Evolutionary conservation across 257 asterid species (phyloP), one percentile per base, ranked within the genome.

Genomic region (Nicotiana attenuata): DNA sequence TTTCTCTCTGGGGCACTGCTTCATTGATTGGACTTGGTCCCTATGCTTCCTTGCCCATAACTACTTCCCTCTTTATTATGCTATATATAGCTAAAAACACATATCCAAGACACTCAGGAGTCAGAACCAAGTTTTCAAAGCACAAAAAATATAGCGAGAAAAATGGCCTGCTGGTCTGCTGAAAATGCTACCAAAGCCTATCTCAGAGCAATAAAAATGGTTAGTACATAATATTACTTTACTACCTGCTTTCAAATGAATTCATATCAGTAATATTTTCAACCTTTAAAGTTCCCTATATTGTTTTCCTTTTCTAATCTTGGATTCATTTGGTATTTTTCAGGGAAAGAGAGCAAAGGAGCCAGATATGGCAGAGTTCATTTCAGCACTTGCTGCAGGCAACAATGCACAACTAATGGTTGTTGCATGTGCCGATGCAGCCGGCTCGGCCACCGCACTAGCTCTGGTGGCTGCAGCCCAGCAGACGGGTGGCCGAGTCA

Each of bases 361-460:
- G 81, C 95, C 97, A 10, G 91, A 91, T 47, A 93, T 88, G 7
- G 89, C 90, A 0, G 97, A 91, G 85, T 93, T 93, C 91, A 92
- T 93, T n/a, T 92, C 98, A 1, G 96, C 98, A 41, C 82, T 92
- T 6, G 97, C 96, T 0, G 98, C 98, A 1, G 97, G 97, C 13
- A 91, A 90, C 88, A 93, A 89, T 28, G 92, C 89, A 29, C 90
- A 86, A 28, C 85, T 89, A 55, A 90, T 86, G 90, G 91, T 90
- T 24, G 87, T 90, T 0, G 97, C 92, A 0, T 90, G 97, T 82
- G 85, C 89, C 4, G 86, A 81, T 7, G 76, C 92, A 0, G 90
- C 88, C 0, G 92, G 87, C 26, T 84, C 89, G 24, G 76, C 87
- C 88, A 84, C 89, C 80, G 59, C 85, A 28, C 81, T 88, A 4